A percentile compares a stretch with the other conserved stretches of the same genome.
phyloP scores from a whole-genome alignment of 371 early-diverging fungal genomes.

The Vairimorpha apis region DNA sequence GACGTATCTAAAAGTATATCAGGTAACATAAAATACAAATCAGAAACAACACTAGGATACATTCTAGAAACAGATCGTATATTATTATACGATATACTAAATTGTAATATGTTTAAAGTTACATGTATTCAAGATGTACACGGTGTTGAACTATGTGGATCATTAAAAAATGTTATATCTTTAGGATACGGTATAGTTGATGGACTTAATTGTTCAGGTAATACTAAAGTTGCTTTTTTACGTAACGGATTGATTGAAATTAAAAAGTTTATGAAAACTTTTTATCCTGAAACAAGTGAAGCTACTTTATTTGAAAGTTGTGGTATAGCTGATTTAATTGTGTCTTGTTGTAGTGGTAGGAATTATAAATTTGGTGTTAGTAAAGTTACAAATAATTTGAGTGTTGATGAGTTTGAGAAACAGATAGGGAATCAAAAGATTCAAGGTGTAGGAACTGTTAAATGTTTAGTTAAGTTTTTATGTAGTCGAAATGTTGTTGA shows the following conservation, averaged over 20 bases:
- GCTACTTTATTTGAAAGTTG: conserved; percentile 88
- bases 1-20: conserved; percentile 85
- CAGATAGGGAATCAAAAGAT: conserved; percentile 89
- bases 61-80: conserved; percentile 68
- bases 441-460: conserved; percentile 83
- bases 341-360: conserved; percentile 87
- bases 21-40: conserved; percentile 49
- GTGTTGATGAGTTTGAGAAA: conserved; percentile 80
- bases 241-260: conserved; percentile 88
- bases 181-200: conserved; percentile 89
- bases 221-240: conserved; percentile 90
- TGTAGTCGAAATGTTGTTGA: conserved; percentile 40
- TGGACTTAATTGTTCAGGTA: conserved; percentile 75
- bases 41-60: conserved; percentile 80
- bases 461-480: conserved; percentile 76
- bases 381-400: conserved; percentile 55
- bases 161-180: conserved; percentile 94
- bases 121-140: conserved; percentile 73
- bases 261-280: conserved; percentile 75
- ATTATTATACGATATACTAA: conserved; percentile 71
- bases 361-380: conserved; percentile 73
- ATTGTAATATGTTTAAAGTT: conserved; percentile 76
- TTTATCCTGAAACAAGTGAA: conserved; percentile 70
- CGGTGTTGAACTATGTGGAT: conserved; percentile 90
- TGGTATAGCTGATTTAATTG: conserved; percentile 78